Evolutionary conservation across 495 filamentous ascomycete species (phyloP).

Genomic region (Cladorrhinum samala): DNA sequence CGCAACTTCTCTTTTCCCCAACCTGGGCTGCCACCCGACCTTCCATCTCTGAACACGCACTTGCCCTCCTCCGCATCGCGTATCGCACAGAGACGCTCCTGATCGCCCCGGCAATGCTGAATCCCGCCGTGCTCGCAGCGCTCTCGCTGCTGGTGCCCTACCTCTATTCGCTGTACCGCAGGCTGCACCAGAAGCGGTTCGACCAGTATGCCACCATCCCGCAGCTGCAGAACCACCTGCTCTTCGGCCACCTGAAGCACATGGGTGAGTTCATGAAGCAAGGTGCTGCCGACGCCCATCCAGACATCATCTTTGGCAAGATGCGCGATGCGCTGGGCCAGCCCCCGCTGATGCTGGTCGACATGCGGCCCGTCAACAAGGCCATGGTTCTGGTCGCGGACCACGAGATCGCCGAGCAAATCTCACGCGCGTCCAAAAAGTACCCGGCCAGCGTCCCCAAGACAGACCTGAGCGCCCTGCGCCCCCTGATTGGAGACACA

Average conservation of each 20-base stretch:
- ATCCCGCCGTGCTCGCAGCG: too few species aligned
- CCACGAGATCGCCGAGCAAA: conserved; percentile 34
- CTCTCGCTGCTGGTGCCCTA: too few species aligned
- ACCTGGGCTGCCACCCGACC: too few species aligned
- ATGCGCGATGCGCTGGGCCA: conserved; percentile 13
- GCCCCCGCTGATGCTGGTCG: conserved; percentile 16
- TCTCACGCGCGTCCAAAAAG: conserved; percentile 8
- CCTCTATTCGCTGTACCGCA: too few species aligned
- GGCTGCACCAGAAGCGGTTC: conserved; percentile 15
- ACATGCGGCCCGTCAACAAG: conserved; percentile 23
- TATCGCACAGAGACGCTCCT: too few species aligned
- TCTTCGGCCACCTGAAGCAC: conserved; percentile 16
- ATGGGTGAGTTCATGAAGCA: conserved; percentile 2
- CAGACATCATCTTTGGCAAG: conserved; percentile 9
- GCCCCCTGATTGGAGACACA: too few species aligned
- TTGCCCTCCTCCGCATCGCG: too few species aligned
- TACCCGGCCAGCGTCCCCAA: background rate
- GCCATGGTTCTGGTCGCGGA: conserved; percentile 30
- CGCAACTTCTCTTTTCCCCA: too few species aligned
- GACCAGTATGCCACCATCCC: conserved; percentile 17
- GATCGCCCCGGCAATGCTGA: too few species aligned
- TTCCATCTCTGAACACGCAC: too few species aligned
- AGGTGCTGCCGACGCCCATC: background rate
- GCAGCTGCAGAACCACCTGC: conserved; percentile 11
- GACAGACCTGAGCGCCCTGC: background rate